These are phyloP conservation scores for Colletotrichum navitas DNA, from an alignment of 2,329 filamentous ascomycete species.

Conservation along the genomic window DNA sequence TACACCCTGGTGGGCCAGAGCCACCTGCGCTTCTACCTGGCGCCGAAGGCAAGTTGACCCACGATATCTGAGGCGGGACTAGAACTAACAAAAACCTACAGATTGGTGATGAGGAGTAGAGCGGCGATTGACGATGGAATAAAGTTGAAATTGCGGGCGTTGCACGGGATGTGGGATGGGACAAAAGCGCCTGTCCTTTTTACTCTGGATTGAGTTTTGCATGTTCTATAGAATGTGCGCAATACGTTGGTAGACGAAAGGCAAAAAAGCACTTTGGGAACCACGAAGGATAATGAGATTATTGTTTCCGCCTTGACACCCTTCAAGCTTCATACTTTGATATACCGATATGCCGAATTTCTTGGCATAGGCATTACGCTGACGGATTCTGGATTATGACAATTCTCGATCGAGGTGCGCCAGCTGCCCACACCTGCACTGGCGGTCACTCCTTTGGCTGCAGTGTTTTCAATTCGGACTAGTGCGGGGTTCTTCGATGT, in stretches of 20 bases:
- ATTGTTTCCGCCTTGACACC: constrained; percentile 31
- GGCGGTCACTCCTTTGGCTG: not conserved
- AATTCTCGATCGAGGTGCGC: not conserved
- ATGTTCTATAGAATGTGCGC: constrained; percentile 36
- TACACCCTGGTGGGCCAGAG: constrained; percentile 85
- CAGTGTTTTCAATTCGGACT: constrained; percentile 18
- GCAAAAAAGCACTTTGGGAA: constrained; percentile 39
- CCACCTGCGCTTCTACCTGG: constrained; percentile 96
- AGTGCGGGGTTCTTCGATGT: constrained; percentile 39
- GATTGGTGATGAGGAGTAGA: constrained; percentile 58
- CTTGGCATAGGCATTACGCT: not conserved
- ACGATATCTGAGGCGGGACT: not conserved
- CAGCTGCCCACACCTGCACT: constrained; percentile 23
- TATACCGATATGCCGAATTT: too few relatives aligned
- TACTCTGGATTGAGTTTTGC: constrained; percentile 42
- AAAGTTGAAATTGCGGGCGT: constrained; percentile 39
- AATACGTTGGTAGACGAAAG: constrained; percentile 32
- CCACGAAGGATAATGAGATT: constrained; percentile 40
- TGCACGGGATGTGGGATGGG: constrained; percentile 38
- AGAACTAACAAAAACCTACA: constrained; percentile 41
- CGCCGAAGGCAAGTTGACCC: constrained; percentile 82
- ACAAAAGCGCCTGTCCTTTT: constrained; percentile 27
- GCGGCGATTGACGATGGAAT: constrained; percentile 23
- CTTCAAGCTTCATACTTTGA: not conserved
- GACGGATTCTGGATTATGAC: not conserved